Percentiles rank a stretch among this genome's conserved stretches.
phyloP scores from a whole-genome alignment of 2,329 filamentous ascomycete species.

The Cryphonectria japonica region DNA sequence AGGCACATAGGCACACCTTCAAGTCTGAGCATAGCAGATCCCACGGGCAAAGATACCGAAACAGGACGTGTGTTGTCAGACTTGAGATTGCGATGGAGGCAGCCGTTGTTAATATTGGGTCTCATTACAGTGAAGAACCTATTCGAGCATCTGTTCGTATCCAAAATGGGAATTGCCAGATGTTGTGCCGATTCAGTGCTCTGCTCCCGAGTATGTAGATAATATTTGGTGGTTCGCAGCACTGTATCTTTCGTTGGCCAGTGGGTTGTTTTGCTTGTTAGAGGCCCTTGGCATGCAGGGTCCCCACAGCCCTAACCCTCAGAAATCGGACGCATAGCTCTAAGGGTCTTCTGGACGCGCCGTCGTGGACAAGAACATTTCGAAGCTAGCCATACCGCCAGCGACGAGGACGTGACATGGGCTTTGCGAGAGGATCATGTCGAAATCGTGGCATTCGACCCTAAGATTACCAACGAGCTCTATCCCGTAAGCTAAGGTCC shows the following conservation, averaged over 20 bases:
- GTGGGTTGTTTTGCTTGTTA: not conserved
- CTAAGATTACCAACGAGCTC: conserved; percentile 74
- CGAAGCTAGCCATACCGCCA: conserved; percentile 2
- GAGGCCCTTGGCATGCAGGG: not conserved
- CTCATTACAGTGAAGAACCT: not conserved
- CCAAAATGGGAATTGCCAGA: not conserved
- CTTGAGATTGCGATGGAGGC: not conserved
- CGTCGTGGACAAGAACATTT: too few species aligned
- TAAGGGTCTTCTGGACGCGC: conserved; percentile 1
- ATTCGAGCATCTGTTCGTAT: not conserved
- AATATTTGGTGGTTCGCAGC: not conserved
- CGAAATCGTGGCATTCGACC: conserved; percentile 73
- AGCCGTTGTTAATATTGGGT: not conserved
- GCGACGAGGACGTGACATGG: conserved; percentile 16
- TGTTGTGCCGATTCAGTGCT: not conserved
- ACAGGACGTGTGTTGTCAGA: not conserved
- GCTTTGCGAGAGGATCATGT: conserved; percentile 38
- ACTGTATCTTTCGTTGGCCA: not conserved
- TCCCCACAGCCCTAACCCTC: not conserved
- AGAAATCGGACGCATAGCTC: not conserved
- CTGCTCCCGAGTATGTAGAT: not conserved
- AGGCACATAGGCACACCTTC: not conserved
- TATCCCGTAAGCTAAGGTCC: conserved; percentile 62
- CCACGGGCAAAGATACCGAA: not conserved
- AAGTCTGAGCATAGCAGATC: not conserved